phyloP scores from a whole-genome alignment of 1,284 basidiomycete genomes.

The Pisolithus thermaeus region DNA sequence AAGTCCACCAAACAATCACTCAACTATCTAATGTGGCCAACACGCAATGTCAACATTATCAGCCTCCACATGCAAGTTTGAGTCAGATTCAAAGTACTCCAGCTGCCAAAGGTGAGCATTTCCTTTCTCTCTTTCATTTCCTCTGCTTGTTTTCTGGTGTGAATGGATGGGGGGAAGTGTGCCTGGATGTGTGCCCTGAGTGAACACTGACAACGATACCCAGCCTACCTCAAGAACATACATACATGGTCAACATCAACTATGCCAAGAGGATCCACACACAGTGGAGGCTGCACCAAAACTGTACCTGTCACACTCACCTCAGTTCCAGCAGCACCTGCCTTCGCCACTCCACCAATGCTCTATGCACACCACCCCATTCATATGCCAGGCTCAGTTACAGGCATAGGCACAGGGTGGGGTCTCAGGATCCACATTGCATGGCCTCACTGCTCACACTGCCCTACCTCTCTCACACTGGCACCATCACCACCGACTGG shows the following conservation, averaged over 20 bases:
- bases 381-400: too few relatives aligned
- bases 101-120: constrained; percentile 36
- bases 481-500: too few relatives aligned
- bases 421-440: too few relatives aligned
- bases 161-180: background rate
- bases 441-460: background rate
- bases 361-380: too few relatives aligned
- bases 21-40: constrained; percentile 41
- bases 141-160: constrained; percentile 7
- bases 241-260: constrained; percentile 51
- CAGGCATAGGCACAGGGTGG: too few relatives aligned
- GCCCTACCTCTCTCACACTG: constrained; percentile 5
- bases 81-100: constrained; percentile 28
- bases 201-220: too few relatives aligned
- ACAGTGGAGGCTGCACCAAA: constrained; percentile 31
- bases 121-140: background rate
- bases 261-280: constrained; percentile 19
- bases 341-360: background rate
- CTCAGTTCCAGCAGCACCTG: constrained; percentile 12
- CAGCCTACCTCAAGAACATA: constrained; percentile 60
- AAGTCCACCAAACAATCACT: constrained; percentile 50
- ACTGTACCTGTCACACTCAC: constrained; percentile 24
- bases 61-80: constrained; percentile 23
- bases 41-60: constrained; percentile 36
- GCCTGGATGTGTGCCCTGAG: background rate